phyloP scores from a whole-genome alignment of 495 filamentous ascomycete genomes.

The Cercophora newfieldiana region DNA sequence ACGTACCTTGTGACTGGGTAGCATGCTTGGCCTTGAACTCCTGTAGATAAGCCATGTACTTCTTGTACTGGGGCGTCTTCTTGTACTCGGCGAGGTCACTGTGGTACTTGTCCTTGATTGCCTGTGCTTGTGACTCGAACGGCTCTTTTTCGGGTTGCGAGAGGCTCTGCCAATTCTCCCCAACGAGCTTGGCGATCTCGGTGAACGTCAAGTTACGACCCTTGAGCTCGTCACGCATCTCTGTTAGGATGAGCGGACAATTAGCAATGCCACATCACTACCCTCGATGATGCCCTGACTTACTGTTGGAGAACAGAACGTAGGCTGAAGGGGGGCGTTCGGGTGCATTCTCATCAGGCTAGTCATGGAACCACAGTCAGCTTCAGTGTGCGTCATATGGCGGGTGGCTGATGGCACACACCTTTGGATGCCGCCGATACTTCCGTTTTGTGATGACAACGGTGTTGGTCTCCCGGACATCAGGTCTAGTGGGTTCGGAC shows the following conservation, averaged over 20 bases:
- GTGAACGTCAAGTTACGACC: conserved; percentile 73
- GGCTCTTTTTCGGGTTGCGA: conserved; percentile 63
- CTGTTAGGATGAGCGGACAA: conserved; percentile 35
- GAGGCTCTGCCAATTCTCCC: conserved; percentile 75
- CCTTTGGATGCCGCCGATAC: conserved; percentile 78
- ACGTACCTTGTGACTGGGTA: conserved; percentile 47
- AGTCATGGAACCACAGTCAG: conserved; percentile 16
- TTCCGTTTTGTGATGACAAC: conserved; percentile 59
- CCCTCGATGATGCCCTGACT: conserved; percentile 32
- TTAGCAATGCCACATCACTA: conserved; percentile 1
- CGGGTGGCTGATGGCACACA: conserved; percentile 32
- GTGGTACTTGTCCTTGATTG: conserved; percentile 71
- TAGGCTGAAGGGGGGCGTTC: conserved; percentile 78
- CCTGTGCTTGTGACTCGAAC: conserved; percentile 66
- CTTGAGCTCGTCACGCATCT: conserved; percentile 72
- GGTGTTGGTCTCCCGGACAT: conserved; percentile 34
- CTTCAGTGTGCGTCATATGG: not conserved
- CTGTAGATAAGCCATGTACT: conserved; percentile 65
- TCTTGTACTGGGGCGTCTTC: conserved; percentile 61
- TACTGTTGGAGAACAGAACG: conserved; percentile 81
- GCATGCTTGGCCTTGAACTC: conserved; percentile 72
- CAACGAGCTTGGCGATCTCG: conserved; percentile 78
- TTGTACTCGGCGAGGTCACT: conserved; percentile 68
- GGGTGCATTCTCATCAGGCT: conserved; percentile 76
- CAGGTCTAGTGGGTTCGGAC: conserved; percentile 32